Evolutionary conservation across 164 flowering plant species (phyloP), one percentile per base, ranked within the genome.

Genomic region (Brasenia schreberi): DNA sequence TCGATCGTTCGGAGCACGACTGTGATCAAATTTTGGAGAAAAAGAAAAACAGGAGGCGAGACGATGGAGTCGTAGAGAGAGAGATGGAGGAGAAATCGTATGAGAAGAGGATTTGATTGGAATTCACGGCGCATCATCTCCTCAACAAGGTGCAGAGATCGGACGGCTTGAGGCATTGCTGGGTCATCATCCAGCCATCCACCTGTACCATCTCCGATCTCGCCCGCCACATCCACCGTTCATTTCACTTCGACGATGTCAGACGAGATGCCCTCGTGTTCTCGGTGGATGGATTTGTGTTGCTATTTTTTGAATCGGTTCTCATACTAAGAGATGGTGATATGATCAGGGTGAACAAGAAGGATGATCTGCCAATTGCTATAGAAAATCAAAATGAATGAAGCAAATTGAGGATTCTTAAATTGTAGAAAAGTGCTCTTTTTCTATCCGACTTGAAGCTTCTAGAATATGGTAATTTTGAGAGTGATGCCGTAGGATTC

Each of bases 251-350:
- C 64, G 66, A 69, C 0, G 61, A 77, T 2, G 23, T 84, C 68
- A 87, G 90, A 76, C 92, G 91, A 53, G 43, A 81, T 73, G 93
- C 90, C 71, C 69, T 92, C 66, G 49, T 79, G 65, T 87, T 93
- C 71, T 85, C 80, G 61, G 98, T 93, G 88, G 96, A 92, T 73
- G 97, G 89, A n/a, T 92, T 83, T 81, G 88, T 78, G 27, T 66
- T 95, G 43, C 97, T 97, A 1, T 73, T 82, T 3, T 92, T 89
- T 69, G 99, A 88, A 70, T 89, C 99, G 1, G 84, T 82, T 18
- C 63, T 61, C 23, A 78, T 92, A 67, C 72, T 95, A 18, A 85
- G 81, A 75, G 97, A 92, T 69, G 85, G 80, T 49, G 97, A 95
- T 64, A 67, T 92, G 12, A 69, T 95, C 71, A 66, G 98, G 69